Percentiles rank a stretch among this genome's conserved stretches.
Evolutionary conservation across 257 asterid genomes (phyloP).

Genomic region (Cinchona pubescens): DNA sequence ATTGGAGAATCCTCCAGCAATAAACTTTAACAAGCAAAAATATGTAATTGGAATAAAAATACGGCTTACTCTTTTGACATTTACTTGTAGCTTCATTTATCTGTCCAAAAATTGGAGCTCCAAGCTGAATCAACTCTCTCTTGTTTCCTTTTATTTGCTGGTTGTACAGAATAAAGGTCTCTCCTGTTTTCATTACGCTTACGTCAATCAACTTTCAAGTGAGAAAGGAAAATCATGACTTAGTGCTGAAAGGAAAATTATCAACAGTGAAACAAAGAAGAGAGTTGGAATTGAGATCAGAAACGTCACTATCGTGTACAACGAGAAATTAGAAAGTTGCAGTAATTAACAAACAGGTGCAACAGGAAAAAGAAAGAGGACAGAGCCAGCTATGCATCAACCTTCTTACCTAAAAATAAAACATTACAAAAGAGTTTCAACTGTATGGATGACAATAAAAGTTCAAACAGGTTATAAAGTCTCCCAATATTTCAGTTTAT

Average conservation of each 20-base stretch:
- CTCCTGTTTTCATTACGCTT: constrained; percentile 50
- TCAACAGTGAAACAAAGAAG: neutral
- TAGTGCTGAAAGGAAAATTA: constrained; percentile 2
- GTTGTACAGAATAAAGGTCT: constrained; percentile 83
- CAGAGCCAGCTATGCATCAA: neutral
- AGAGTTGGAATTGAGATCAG: neutral
- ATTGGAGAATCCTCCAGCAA: neutral
- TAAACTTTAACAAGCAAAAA: neutral
- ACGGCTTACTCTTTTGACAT: constrained; percentile 53
- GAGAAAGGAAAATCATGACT: constrained; percentile 5
- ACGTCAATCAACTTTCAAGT: constrained; percentile 5
- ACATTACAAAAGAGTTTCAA: neutral
- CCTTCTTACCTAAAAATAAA: neutral
- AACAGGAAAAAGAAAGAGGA: neutral
- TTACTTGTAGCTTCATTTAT: constrained; percentile 46
- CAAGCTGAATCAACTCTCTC: constrained; percentile 95
- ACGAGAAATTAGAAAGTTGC: constrained; percentile 1
- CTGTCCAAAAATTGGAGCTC: constrained; percentile 81
- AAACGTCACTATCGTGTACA: neutral
- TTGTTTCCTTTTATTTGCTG: constrained; percentile 86
- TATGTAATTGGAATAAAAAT: neutral
- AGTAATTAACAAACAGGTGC: neutral
- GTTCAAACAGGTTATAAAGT: neutral
- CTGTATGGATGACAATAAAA: neutral
- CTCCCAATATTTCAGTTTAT: neutral